Base-by-base conservation (phyloP, 306 rosid genomes). In the Lathyrus sativus region DNA sequence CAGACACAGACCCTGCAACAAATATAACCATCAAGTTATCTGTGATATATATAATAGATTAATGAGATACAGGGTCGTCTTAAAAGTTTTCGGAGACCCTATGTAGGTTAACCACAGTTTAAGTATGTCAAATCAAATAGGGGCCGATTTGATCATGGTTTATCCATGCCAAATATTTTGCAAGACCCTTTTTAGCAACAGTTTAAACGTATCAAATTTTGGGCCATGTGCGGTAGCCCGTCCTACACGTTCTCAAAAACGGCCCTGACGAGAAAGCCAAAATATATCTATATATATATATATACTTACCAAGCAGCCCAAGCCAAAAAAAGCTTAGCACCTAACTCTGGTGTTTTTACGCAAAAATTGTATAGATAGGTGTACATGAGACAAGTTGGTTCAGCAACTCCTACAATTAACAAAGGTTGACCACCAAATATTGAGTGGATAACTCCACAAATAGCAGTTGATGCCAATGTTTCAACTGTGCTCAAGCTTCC, bases 321-420 rank as follows among this genome's bases (percentile, higher is more conserved):
- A 59, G 96, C 83, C 71, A 88, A 77, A 78, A 80, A 93, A 39
- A 93, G 79, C 62, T 72, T 31, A 12, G 72, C 13, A 28, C 98
- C 98, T 38, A 93, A 71, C 35, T 82, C 84, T 1, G 90, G 87
- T 54, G 74, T 81, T 19, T 63, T 74, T 54, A 68, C 53, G 78
- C 88, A 75, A 70, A 93, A 86, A 60, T 15, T 67, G 84, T 77
- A 90, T 62, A 93, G 66, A 39, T 86, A 86, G 29, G 59, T 84
- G 80, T 90, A 93, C 98, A 93, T 90, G 59, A 93, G 88, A 49
- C 86, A 89, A 28, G 98, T 93, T 6, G 98, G 98, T 66, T 93
- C 98, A 50, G 98, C 98, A 78, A 93, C 96, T 68, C 98, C 98
- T 59, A 93, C 37, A 62, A 93, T 81, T 80, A 93, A 75, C 85